Evolutionary conservation across 768 basidiomycete genomes (phyloP), one percentile per base, ranked within the genome.

Genomic region (Kwoniella pini): DNA sequence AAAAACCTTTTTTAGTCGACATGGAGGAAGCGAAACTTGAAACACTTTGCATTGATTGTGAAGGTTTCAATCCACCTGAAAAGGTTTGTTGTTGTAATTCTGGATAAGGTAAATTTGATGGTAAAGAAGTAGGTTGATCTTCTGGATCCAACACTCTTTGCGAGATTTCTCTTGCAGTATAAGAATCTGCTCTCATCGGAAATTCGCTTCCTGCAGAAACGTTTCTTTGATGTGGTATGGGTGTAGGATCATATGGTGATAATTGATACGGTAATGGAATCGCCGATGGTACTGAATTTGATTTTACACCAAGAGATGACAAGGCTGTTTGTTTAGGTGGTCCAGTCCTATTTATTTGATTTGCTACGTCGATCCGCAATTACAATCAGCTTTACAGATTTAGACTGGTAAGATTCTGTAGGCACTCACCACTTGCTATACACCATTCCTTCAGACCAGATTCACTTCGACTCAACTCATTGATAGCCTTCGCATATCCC

Each of bases 371-470:
- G n/a, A n/a, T 44, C 15, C 22, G 45, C 22, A 28, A 28, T 9
- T 11, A 46, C 45, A 27, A 36, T 11, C 40, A 7, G 9, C n/a
- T n/a, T n/a, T n/a, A n/a, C n/a, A n/a, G n/a, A n/a, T n/a, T n/a
- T n/a, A n/a, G n/a, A n/a, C n/a, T n/a, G n/a, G n/a, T n/a, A n/a
- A n/a, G n/a, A n/a, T n/a, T n/a, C n/a, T n/a, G n/a, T n/a, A n/a
- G n/a, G n/a, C 17, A 64, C 76, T 65, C 43, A 77, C 76, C 31
- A 33, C 63, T 59, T 15, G 65, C 65, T 28, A 57, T 33, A 57
- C 67, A 72, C 77, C 77, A 78, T 19, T 67, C 71, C 19, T 51
- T 53, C 54, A 78, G 15, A 11, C 77, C 77, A 30, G 69, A 65
- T 44, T 78, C 77, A 1, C 73, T 64, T 28, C 60, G 45, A 19